Conservation (phyloP, 441 rosid species). For the Corymbia calophylla region DNA sequence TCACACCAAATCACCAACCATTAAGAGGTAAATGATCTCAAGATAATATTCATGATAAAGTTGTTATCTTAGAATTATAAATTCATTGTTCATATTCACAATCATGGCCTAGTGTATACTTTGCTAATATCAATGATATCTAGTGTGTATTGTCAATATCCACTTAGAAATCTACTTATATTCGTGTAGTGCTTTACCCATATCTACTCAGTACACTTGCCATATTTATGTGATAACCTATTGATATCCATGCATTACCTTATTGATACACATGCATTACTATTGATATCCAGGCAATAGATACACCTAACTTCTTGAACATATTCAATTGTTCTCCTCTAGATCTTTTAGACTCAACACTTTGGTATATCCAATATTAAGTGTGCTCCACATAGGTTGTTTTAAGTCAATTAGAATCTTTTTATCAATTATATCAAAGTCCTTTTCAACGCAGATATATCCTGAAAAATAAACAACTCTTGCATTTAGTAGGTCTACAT, state of each 20-base stretch:
- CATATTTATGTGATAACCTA: background rate
- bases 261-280: background rate
- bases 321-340: background rate
- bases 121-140: too few relatives aligned
- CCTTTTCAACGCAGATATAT: accelerated
- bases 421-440: background rate
- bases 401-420: background rate
- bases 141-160: background rate
- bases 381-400: background rate
- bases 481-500: background rate
- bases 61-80: too few relatives aligned
- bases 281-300: background rate
- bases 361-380: background rate
- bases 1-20: background rate
- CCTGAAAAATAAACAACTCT: background rate
- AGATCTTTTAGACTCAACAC: background rate
- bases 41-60: background rate
- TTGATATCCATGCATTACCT: background rate
- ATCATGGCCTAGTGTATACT: background rate
- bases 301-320: background rate
- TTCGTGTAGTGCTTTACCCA: background rate
- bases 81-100: background rate
- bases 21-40: background rate
- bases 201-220: background rate
- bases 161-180: background rate